phyloP scores from a whole-genome alignment of 768 basidiomycete genomes.

The Russula sp. region DNA sequence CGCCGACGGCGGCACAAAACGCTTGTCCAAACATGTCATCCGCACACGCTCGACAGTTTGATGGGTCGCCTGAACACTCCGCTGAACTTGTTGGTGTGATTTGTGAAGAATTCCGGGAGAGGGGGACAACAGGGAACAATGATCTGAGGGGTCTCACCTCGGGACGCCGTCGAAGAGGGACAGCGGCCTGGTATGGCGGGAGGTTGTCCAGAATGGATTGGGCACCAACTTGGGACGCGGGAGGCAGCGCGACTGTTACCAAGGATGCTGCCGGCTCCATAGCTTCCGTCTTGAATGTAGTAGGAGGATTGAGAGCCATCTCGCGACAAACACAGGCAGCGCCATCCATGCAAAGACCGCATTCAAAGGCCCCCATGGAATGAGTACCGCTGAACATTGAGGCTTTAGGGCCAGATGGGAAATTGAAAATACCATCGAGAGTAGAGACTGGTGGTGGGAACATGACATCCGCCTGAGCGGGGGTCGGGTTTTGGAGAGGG shows the following conservation, averaged over 20 bases:
- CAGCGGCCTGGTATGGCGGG: slow-evolving; percentile 72
- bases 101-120: slow-evolving; percentile 26
- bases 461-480: slow-evolving; percentile 27
- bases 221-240: slow-evolving; percentile 20
- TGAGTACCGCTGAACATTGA: slow-evolving; percentile 24
- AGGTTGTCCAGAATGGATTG: slow-evolving; percentile 69
- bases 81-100: slow-evolving; percentile 27
- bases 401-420: slow-evolving; percentile 31
- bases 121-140: slow-evolving; percentile 45
- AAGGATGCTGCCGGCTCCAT: slow-evolving; percentile 21
- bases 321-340: slow-evolving; percentile 75
- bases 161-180: slow-evolving; percentile 64
- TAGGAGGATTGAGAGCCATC: slow-evolving; percentile 42
- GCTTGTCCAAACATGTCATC: slow-evolving; percentile 84
- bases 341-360: slow-evolving; percentile 68
- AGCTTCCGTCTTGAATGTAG: slow-evolving; percentile 26
- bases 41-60: slow-evolving; percentile 78
- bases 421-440: slow-evolving; percentile 31
- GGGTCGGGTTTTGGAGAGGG: slow-evolving; percentile 25
- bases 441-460: slow-evolving; percentile 27
- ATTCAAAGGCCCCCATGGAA: slow-evolving; percentile 45
- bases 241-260: slow-evolving; percentile 15
- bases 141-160: slow-evolving; percentile 34
- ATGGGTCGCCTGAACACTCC: slow-evolving; percentile 77
- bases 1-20: slow-evolving; percentile 71